Evolutionary conservation across 1,139 yeast genomes (phyloP).

Genomic region (Tardiomyces depauwii): DNA sequence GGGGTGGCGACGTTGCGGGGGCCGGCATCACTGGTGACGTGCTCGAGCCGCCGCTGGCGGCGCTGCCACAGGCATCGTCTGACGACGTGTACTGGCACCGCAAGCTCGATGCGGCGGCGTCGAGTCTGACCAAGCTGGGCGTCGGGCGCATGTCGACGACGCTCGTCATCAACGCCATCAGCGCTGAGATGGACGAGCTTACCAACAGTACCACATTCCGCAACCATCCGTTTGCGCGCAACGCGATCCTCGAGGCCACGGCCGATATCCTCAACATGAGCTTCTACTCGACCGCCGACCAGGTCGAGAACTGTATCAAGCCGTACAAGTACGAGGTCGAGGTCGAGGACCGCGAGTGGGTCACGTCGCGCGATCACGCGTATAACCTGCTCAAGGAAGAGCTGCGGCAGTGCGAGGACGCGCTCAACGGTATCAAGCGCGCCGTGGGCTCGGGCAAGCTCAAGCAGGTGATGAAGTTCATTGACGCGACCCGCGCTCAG

Average conservation of each 20-base stretch:
- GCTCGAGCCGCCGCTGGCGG: conserved; percentile 42
- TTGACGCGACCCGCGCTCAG: conserved; percentile 37
- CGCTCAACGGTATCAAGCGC: conserved; percentile 50
- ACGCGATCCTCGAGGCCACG: conserved; percentile 79
- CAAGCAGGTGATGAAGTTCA: conserved; percentile 67
- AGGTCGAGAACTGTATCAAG: conserved; percentile 95
- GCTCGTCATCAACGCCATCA: conserved; percentile 66
- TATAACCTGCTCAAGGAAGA: conserved; percentile 69
- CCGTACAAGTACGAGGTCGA: conserved; percentile 97
- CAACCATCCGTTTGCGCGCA: conserved; percentile 75
- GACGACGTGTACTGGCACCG: conserved; percentile 83
- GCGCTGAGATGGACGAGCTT: conserved; percentile 66
- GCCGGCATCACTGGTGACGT: conserved; percentile 1
- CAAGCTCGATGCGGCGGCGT: conserved; percentile 73
- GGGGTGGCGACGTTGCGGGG: not conserved
- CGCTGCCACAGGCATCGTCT: conserved; percentile 40
- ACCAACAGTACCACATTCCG: conserved; percentile 63
- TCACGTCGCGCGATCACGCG: conserved; percentile 67
- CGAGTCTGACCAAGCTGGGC: conserved; percentile 81
- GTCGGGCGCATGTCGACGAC: conserved; percentile 84
- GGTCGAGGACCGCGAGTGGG: conserved; percentile 93
- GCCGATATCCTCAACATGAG: conserved; percentile 63
- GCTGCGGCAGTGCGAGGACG: conserved; percentile 65
- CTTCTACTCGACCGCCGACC: conserved; percentile 90
- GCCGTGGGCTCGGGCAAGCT: conserved; percentile 77